Evolutionary conservation across 208 protist species (phyloP).

Genomic region (Zelonia costaricensis): DNA sequence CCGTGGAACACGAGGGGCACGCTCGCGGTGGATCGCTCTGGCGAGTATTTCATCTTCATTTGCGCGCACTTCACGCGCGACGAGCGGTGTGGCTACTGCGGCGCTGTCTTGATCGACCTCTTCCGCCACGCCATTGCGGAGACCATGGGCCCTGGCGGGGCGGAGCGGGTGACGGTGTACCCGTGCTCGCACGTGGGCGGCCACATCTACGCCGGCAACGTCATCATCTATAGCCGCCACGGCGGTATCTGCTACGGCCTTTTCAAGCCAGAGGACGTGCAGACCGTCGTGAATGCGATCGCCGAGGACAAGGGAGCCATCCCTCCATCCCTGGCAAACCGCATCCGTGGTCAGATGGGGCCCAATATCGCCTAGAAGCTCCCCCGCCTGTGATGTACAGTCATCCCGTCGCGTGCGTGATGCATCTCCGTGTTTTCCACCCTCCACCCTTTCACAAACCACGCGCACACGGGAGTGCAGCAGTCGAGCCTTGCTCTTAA

Average conservation of each 20-base stretch:
- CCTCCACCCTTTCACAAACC: too few relatives aligned
- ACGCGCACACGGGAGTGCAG: too few relatives aligned
- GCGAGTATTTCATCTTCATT: slow-evolving; percentile 86
- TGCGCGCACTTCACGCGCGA: slow-evolving; percentile 84
- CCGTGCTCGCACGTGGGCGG: slow-evolving; percentile 88
- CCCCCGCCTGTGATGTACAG: too few relatives aligned
- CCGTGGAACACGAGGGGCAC: slow-evolving; percentile 75
- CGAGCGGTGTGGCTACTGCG: slow-evolving; percentile 88
- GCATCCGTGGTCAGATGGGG: slow-evolving; percentile 61
- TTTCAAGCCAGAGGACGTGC: slow-evolving; percentile 81
- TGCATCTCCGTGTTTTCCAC: too few relatives aligned
- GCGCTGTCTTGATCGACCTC: slow-evolving; percentile 81
- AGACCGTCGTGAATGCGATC: slow-evolving; percentile 55
- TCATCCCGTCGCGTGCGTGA: too few relatives aligned
- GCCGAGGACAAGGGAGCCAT: slow-evolving; percentile 47
- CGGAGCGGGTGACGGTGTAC: slow-evolving; percentile 52
- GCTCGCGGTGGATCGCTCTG: slow-evolving; percentile 69
- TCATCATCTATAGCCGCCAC: slow-evolving; percentile 82
- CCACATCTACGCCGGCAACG: slow-evolving; percentile 92
- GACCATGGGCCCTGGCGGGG: slow-evolving; percentile 34
- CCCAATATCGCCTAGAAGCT: slow-evolving; percentile 2
- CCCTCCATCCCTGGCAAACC: slow-evolving; percentile 46
- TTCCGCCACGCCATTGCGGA: slow-evolving; percentile 57
- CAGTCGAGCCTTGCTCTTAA: too few relatives aligned
- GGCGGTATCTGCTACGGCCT: slow-evolving; percentile 88